Percentiles rank a stretch among this genome's conserved stretches.
phyloP scores from a whole-genome alignment of 768 basidiomycete genomes.

The Tubosaeta sp. region DNA sequence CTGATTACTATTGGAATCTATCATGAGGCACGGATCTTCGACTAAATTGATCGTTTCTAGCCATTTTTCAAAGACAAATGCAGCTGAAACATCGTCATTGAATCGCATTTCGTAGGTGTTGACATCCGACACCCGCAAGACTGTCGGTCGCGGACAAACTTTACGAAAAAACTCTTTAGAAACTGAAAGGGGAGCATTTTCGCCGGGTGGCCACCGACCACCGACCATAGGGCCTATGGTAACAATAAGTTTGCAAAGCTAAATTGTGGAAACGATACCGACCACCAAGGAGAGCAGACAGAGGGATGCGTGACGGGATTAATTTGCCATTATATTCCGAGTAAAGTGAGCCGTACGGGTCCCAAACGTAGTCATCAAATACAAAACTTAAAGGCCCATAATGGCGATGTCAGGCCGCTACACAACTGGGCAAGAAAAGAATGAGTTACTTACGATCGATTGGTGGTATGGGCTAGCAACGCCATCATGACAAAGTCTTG shows the following conservation, averaged over 20 bases:
- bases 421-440: not conserved
- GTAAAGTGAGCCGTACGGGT: slow-evolving; percentile 31
- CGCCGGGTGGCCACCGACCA: slow-evolving; percentile 32
- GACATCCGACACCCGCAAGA: slow-evolving; percentile 29
- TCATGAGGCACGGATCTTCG: slow-evolving; percentile 39
- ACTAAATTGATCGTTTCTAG: slow-evolving; percentile 30
- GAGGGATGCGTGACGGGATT: slow-evolving; percentile 39
- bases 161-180: slow-evolving; percentile 34
- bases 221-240: slow-evolving; percentile 39
- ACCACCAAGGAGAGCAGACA: slow-evolving; percentile 39
- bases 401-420: slow-evolving; percentile 4
- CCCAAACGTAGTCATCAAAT: slow-evolving; percentile 43
- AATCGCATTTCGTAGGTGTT: slow-evolving; percentile 29
- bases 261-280: not conserved
- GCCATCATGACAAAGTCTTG: slow-evolving; percentile 37
- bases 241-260: not conserved
- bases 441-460: slow-evolving; percentile 30
- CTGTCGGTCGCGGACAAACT: slow-evolving; percentile 37
- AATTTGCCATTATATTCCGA: slow-evolving; percentile 33
- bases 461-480: slow-evolving; percentile 32
- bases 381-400: slow-evolving; percentile 30
- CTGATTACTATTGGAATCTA: slow-evolving; percentile 20
- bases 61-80: slow-evolving; percentile 36
- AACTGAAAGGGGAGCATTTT: slow-evolving; percentile 34
- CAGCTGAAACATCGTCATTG: slow-evolving; percentile 21